phyloP scores from a whole-genome alignment of 768 basidiomycete species.

The Termitomyces eurrhizus region DNA sequence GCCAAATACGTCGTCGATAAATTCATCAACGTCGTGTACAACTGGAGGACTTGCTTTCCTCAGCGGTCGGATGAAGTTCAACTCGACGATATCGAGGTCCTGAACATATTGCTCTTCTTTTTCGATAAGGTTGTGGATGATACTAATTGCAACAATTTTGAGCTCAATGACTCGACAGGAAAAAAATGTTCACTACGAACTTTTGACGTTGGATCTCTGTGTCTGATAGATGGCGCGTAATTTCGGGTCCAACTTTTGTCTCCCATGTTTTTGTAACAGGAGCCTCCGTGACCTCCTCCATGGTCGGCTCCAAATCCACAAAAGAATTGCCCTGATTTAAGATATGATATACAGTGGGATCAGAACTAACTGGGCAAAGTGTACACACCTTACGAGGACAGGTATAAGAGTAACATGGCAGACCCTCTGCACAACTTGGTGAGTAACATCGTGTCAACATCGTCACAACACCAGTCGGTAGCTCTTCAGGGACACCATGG shows the following conservation, averaged over 20 bases:
- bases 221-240: slow-evolving; percentile 52
- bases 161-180: not conserved
- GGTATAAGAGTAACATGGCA: slow-evolving; percentile 75
- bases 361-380: not conserved
- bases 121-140: slow-evolving; percentile 82
- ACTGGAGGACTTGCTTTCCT: slow-evolving; percentile 39
- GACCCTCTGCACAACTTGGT: slow-evolving; percentile 77
- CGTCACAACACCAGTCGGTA: slow-evolving; percentile 89
- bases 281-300: slow-evolving; percentile 26
- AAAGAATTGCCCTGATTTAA: slow-evolving; percentile 27
- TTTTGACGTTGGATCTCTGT: slow-evolving; percentile 84
- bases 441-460: slow-evolving; percentile 89
- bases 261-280: slow-evolving; percentile 38
- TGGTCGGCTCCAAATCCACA: slow-evolving; percentile 21
- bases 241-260: slow-evolving; percentile 37
- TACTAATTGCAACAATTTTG: slow-evolving; percentile 31
- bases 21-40: slow-evolving; percentile 63
- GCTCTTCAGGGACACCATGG: slow-evolving; percentile 54
- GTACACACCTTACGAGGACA: slow-evolving; percentile 66
- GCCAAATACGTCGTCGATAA: slow-evolving; percentile 87
- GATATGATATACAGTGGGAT: not conserved
- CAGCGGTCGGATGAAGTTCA: slow-evolving; percentile 52
- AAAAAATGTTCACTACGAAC: slow-evolving; percentile 24
- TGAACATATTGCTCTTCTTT: slow-evolving; percentile 88
- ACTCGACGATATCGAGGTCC: slow-evolving; percentile 82